Evolutionary conservation across 2,329 filamentous ascomycete species (phyloP).

Genomic region (Diplocarpon mali): DNA sequence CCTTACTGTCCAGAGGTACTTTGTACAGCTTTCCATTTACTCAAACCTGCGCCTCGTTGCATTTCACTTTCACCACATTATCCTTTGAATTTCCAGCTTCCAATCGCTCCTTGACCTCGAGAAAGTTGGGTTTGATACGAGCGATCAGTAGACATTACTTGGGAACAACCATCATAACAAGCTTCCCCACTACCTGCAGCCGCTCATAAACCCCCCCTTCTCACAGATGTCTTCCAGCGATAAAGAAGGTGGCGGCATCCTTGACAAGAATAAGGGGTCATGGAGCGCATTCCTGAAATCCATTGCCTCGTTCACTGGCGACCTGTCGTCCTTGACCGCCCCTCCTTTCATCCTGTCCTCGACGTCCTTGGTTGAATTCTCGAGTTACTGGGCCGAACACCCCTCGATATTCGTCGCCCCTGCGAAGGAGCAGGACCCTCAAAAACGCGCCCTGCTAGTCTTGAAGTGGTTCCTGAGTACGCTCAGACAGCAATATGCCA

Average conservation of each 20-base stretch:
- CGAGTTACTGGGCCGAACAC: conserved; percentile 73
- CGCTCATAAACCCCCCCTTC: neutral
- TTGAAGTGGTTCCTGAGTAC: conserved; percentile 94
- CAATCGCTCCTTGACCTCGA: too few species aligned
- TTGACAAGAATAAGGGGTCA: conserved; percentile 24
- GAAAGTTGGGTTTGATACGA: neutral
- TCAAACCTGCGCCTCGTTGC: too few species aligned
- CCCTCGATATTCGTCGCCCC: conserved; percentile 72
- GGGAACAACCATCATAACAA: neutral
- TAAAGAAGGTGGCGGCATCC: conserved; percentile 24
- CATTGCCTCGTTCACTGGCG: conserved; percentile 72
- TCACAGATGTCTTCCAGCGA: conserved; percentile 22
- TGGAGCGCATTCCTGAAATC: conserved; percentile 37
- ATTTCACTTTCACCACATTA: too few species aligned
- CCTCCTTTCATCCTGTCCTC: conserved; percentile 74
- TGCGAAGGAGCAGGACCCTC: conserved; percentile 64
- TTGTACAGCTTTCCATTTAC: too few species aligned
- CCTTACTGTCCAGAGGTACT: too few species aligned
- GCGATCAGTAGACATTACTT: neutral
- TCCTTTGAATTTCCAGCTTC: too few species aligned
- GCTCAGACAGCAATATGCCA: conserved; percentile 73
- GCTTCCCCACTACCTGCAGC: neutral
- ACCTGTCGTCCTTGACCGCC: conserved; percentile 69
- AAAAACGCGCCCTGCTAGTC: conserved; percentile 77
- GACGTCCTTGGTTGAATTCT: conserved; percentile 70